Evolutionary conservation across 257 asterid species (phyloP), one percentile per base, ranked within the genome.

Genomic region (Nicotiana paniculata): DNA sequence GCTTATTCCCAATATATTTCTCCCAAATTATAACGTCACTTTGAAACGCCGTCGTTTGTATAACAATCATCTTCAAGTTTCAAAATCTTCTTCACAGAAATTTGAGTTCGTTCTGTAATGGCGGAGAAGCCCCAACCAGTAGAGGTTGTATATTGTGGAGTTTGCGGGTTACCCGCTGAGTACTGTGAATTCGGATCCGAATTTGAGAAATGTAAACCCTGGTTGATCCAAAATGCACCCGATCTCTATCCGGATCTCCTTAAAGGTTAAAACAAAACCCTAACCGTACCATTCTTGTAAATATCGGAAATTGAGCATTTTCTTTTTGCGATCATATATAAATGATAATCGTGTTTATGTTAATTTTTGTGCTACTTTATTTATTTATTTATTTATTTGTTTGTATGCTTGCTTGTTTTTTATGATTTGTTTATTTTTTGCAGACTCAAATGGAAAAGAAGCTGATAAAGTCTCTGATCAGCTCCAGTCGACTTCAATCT

Each of bases 141-240:
- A 64, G 82, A 80, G 77, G 99, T 96, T 58, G 21, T 87, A 69
- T 94, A 96, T 88, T 96, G 99, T 85, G 97, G 91, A 24, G 93
- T 91, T 37, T 96, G 99, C 88, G 94, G 97, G 6, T 86, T 93
- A 78, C 98, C 99, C 57, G 92, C 98, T n/a, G 99, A 96, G 87
- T 96, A 94, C 87, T 96, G 99, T 83, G 99, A 96, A 84, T 92
- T 94, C 82, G 98, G 99, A 28, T 88, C 97, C 35, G 97, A 96
- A 63, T 96, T 96, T 77, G 97, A 93, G 85, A 96, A 93, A 85
- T 96, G 99, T 91, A 94, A 96, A 82, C 98, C 99, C 9, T 94
- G 99, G 99, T 86, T 96, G 94, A 88, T 91, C 89, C 86, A 87
- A 85, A 91, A 93, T 82, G 97, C 90, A 0, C 94, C 95, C 81